These are phyloP conservation scores for Penicillium brevicompactum DNA, from an alignment of 2,329 filamentous ascomycete genomes.

Conservation along the genomic window DNA sequence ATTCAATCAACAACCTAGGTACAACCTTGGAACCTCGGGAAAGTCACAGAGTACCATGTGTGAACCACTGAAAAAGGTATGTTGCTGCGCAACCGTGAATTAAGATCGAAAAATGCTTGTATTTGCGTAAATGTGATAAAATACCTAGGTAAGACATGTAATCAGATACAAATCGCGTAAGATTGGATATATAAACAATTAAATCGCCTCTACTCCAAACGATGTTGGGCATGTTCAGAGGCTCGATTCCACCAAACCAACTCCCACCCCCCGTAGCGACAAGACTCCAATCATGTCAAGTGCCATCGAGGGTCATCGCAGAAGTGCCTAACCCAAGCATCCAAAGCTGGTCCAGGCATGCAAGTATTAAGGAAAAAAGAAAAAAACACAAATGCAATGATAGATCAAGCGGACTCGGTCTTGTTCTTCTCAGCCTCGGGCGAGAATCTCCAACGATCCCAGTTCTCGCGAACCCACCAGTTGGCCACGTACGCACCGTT, in stretches of 20 bases:
- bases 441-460: conserved; percentile 24
- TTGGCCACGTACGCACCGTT: conserved; percentile 31
- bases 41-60: too few relatives aligned
- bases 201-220: conserved; percentile 11
- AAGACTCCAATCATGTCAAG: background rate
- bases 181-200: conserved; percentile 10
- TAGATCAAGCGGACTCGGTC: background rate
- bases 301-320: background rate
- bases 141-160: conserved; percentile 6
- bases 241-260: background rate
- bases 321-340: conserved; percentile 6
- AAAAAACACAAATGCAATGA: background rate
- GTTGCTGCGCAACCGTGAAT: background rate
- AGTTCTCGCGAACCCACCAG: conserved; percentile 36
- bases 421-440: conserved; percentile 3
- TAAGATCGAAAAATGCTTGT: background rate
- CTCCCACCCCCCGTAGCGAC: background rate
- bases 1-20: too few relatives aligned
- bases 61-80: too few relatives aligned
- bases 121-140: background rate
- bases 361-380: conserved; percentile 1
- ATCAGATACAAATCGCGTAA: conserved; percentile 3
- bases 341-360: conserved; percentile 6
- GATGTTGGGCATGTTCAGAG: background rate
- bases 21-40: too few relatives aligned